Evolutionary conservation across 805 yeast genomes (phyloP).

Genomic region (Limtongia smithiae): DNA sequence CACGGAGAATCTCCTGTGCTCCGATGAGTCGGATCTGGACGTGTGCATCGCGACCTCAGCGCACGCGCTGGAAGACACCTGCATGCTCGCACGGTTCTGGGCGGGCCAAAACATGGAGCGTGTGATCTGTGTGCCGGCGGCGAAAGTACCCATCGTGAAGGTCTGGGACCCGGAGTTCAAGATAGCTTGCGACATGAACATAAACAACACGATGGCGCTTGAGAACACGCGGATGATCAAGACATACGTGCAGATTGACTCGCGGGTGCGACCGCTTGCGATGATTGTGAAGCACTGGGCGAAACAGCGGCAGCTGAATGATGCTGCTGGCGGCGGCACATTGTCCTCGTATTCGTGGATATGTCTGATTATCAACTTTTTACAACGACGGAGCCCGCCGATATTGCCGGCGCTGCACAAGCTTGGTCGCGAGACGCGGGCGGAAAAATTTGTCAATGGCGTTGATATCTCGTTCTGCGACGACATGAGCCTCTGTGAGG

Average conservation of each 20-base stretch:
- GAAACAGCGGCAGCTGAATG: conserved; percentile 30
- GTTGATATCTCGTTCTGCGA: conserved; percentile 30
- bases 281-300: conserved; percentile 33
- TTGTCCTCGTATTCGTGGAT: conserved; percentile 33
- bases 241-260: conserved; percentile 30
- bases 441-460: conserved; percentile 18
- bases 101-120: conserved; percentile 28
- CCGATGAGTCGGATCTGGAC: conserved; percentile 30
- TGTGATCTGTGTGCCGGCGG: conserved; percentile 31
- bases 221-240: conserved; percentile 31
- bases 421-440: conserved; percentile 11
- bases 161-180: conserved; percentile 31
- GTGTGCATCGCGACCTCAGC: conserved; percentile 29
- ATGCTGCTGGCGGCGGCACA: conserved; percentile 34
- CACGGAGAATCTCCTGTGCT: conserved; percentile 28
- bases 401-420: conserved; percentile 30
- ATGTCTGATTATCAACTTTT: conserved; percentile 31
- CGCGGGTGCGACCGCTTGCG: conserved; percentile 31
- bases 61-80: conserved; percentile 23
- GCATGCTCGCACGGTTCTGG: conserved; percentile 28
- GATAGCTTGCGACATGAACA: conserved; percentile 32
- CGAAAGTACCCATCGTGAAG: conserved; percentile 33
- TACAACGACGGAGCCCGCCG: conserved; percentile 29
- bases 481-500: conserved; percentile 15
- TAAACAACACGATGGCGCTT: conserved; percentile 31